Evolutionary conservation across 2,329 filamentous ascomycete species (phyloP).

Genomic region (Ascocoryne sarcoides): DNA sequence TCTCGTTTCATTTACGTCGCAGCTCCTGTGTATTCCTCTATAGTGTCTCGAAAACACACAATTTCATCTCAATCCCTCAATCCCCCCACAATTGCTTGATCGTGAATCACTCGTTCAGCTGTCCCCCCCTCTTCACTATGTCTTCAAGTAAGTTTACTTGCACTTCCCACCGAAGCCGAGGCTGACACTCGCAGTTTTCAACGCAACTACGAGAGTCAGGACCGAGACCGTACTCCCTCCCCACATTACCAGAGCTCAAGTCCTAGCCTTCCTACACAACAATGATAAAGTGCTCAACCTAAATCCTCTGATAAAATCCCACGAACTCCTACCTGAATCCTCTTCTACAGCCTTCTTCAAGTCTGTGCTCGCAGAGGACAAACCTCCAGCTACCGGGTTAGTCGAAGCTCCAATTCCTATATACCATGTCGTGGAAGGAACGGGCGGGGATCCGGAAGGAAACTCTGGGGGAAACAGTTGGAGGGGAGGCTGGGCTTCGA

Average conservation of each 20-base stretch:
- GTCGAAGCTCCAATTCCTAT: conserved; percentile 10
- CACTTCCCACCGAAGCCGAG: neutral
- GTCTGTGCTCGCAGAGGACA: conserved; percentile 47
- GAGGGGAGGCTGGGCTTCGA: conserved; percentile 55
- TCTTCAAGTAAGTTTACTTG: too few relatives aligned
- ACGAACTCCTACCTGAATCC: conserved; percentile 52
- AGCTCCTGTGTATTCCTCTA: too few relatives aligned
- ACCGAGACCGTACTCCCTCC: conserved; percentile 65
- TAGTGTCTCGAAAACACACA: too few relatives aligned
- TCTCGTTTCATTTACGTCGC: too few relatives aligned
- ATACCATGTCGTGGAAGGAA: conserved; percentile 20
- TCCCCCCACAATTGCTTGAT: too few relatives aligned
- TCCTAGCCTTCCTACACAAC: conserved; percentile 66
- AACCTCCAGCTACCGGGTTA: conserved; percentile 37
- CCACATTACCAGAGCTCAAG: conserved; percentile 55
- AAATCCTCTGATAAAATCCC: conserved; percentile 70
- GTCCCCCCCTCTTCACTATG: too few relatives aligned
- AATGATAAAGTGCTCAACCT: conserved; percentile 75
- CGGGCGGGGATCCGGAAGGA: conserved; percentile 45
- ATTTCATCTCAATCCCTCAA: conserved; percentile 21
- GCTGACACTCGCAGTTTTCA: conserved; percentile 16
- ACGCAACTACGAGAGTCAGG: conserved; percentile 16
- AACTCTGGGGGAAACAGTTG: conserved; percentile 74
- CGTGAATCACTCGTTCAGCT: too few relatives aligned
- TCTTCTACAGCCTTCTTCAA: conserved; percentile 17